Evolutionary conservation across 768 basidiomycete genomes (phyloP), one percentile per base, ranked within the genome.

Genomic region (Lactarius evosmus): DNA sequence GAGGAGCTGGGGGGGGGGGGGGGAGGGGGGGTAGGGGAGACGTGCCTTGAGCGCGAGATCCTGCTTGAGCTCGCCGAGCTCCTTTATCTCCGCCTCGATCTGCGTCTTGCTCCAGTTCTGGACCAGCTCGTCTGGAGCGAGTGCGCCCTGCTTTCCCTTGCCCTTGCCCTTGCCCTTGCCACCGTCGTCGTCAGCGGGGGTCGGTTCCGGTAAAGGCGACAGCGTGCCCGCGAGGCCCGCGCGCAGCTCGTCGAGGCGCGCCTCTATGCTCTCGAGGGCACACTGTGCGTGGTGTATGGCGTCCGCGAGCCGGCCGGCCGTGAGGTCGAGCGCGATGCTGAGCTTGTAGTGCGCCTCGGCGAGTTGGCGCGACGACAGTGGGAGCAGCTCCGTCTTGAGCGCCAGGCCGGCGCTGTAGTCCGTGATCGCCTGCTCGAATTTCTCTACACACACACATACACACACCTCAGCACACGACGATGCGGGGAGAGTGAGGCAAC

Each of bases 271-370:
- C 69, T 83, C 83, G 19, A 93, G 77, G 0, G 94, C 93, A 63
- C 83, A 83, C 74, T 91, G 85, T 1, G 89, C 93, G 61, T 97
- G 92, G 16, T 73, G 68, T 49, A 98, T 90, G 2, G 95, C 88
- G 61, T 93, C 91, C 16, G 86, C 80, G 6, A 95, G 84, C 12
- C 89, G 83, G 3, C 92, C 91, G 0, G 94, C 84, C 0, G 92
- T 94, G 65, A 96, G 83, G 73, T 98, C 95, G 44, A 95, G 86
- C 14, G 91, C 94, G 73, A 96, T 93, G 71, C 91, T 93, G 66
- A 98, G 82, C 72, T 95, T 95, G 73, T 94, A 97, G 74, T 97
- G 93, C 7, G 88, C 93, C 72, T 95, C 93, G 0, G 95, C 93
- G 68, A 97, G 88, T 69, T 95, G 91, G 50, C 95, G 88, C 4